Evolutionary conservation across 148 eudicot genomes (phyloP), one percentile per base, ranked within the genome.

Genomic region (Silene conica): DNA sequence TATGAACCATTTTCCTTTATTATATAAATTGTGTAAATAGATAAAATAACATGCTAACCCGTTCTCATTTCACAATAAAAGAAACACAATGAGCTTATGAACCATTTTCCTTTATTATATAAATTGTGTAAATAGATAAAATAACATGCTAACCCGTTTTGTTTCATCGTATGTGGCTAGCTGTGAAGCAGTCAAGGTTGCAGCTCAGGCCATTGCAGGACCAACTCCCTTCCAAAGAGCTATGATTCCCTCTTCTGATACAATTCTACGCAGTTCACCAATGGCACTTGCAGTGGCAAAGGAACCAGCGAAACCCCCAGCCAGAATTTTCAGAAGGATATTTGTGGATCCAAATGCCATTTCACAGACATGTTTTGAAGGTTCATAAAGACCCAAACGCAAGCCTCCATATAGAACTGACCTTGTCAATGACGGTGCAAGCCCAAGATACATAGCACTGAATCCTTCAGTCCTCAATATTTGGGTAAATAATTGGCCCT

Each of bases 181-280:
- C 79, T 94, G 97, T 23, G 98, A 91, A 78, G 98, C 91, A 67
- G 97, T 94, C 84, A 94, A 86, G 76, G 96, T 78, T 70, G 89
- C 95, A 80, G 98, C 98, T 74, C 98, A 81, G 48, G 82, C 81
- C 95, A 89, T 94, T 65, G 95, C 97, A 57, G 98, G 98, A 38
- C 97, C 93, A 78, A 87, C 93, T 57, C 97, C 98, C 77, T 91
- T 94, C 98, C 98, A 94, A n/a, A 93, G 98, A 77, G 92, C 95
- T 25, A 57, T 45, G 31, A 89, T 74, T 69, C 98, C 98, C 86
- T 91, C 98, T 82, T 88, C 85, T 63, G 85, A 81, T 45, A 82
- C 75, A 69, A 94, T 89, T 85, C 78, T 89, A 55, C 74, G 74
- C 78, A 89, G 56, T 83, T 88, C 96, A n/a, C 60, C 80, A 1